phyloP scores from a whole-genome alignment of 2,329 filamentous ascomycete species.

The Alternaria sp. region DNA sequence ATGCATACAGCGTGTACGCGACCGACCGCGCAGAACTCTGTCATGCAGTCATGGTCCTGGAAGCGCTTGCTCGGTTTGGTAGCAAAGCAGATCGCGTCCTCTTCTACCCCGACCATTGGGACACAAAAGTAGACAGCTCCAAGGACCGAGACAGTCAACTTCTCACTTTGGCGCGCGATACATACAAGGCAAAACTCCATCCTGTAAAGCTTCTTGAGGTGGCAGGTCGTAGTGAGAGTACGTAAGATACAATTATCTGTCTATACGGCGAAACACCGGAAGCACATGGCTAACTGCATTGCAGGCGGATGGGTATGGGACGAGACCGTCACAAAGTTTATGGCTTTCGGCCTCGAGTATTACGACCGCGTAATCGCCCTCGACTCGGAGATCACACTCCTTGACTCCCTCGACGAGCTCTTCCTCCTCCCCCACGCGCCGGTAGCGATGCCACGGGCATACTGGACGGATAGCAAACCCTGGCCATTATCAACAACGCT shows the following conservation, averaged over 20 bases:
- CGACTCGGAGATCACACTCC: constrained; percentile 70
- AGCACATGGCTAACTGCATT: constrained; percentile 28
- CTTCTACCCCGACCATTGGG: constrained; percentile 56
- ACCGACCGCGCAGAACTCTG: constrained; percentile 55
- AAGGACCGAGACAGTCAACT: constrained; percentile 56
- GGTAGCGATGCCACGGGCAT: constrained; percentile 74
- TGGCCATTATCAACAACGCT: constrained; percentile 67
- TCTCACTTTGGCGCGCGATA: constrained; percentile 58
- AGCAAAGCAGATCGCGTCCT: constrained; percentile 58
- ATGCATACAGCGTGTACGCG: constrained; percentile 56
- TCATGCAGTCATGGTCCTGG: constrained; percentile 57
- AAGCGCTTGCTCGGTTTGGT: constrained; percentile 53
- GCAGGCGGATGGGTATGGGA: constrained; percentile 62
- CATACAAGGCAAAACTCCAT: constrained; percentile 60
- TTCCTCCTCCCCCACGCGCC: constrained; percentile 70
- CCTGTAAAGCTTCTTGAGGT: constrained; percentile 56
- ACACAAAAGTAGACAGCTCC: constrained; percentile 38
- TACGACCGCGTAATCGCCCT: constrained; percentile 67
- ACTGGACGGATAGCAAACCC: constrained; percentile 68
- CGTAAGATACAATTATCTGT: constrained; percentile 22
- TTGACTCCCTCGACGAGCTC: constrained; percentile 72
- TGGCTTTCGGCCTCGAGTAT: constrained; percentile 72
- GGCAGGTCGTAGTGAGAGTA: constrained; percentile 47
- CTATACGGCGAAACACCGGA: constrained; percentile 16
- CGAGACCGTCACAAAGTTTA: constrained; percentile 71